phyloP scores from a whole-genome alignment of 495 filamentous ascomycete species.

The Annulohypoxylon stygium region DNA sequence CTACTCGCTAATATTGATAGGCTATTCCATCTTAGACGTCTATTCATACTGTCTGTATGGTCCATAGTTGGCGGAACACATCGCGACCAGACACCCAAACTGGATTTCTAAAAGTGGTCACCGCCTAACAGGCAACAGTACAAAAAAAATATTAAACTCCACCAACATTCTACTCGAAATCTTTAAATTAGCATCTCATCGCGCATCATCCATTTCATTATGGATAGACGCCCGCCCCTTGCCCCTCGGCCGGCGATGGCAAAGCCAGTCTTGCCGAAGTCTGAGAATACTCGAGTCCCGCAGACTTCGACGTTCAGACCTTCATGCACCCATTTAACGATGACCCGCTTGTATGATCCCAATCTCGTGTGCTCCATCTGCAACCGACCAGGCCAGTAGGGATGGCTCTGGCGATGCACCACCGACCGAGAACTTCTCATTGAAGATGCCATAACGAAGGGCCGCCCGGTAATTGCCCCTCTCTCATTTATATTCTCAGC shows the following conservation, averaged over 20 bases:
- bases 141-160: neutral
- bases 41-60: neutral
- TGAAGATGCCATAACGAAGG: slow-evolving; percentile 52
- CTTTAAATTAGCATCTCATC: neutral
- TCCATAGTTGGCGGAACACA: slow-evolving; percentile 9
- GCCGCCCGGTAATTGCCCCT: slow-evolving; percentile 46
- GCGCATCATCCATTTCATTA: slow-evolving; percentile 3
- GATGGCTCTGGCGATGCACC: slow-evolving; percentile 77
- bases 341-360: slow-evolving; percentile 67
- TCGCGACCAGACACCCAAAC: slow-evolving; percentile 7
- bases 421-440: slow-evolving; percentile 67
- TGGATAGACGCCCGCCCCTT: slow-evolving; percentile 2
- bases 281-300: neutral
- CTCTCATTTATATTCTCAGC: slow-evolving; percentile 42
- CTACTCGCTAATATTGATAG: slow-evolving; percentile 9
- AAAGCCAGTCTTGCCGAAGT: neutral
- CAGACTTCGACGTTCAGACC: slow-evolving; percentile 40
- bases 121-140: neutral
- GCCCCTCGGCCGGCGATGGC: neutral
- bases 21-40: neutral
- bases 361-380: slow-evolving; percentile 66
- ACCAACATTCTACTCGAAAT: slow-evolving; percentile 13
- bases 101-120: neutral
- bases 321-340: slow-evolving; percentile 70
- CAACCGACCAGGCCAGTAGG: slow-evolving; percentile 59